Evolutionary conservation across 192 early-diverging fungal genomes (phyloP).

Genomic region (Allomyces macrogynus): DNA sequence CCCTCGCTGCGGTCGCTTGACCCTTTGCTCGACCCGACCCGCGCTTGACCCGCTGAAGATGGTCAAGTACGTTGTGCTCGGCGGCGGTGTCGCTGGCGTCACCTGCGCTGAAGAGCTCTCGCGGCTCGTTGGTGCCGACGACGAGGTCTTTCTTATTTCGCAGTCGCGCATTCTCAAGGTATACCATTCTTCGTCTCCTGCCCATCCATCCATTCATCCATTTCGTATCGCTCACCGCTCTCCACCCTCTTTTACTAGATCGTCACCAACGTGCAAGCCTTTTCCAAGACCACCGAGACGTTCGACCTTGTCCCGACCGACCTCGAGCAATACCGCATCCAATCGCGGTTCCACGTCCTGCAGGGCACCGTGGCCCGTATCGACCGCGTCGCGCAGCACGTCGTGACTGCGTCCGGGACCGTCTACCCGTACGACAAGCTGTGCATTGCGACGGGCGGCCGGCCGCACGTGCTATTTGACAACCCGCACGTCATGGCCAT

Average conservation of each 20-base stretch:
- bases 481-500: background rate
- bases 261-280: background rate
- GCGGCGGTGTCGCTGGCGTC: background rate
- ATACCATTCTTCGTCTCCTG: too few species aligned
- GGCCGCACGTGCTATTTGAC: background rate
- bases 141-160: background rate
- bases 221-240: too few species aligned
- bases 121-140: background rate
- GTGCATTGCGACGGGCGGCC: background rate
- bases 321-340: background rate
- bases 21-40: too few species aligned
- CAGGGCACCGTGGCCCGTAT: background rate
- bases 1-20: too few species aligned
- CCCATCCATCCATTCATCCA: too few species aligned
- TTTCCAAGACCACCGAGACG: conserved; percentile 1
- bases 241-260: background rate
- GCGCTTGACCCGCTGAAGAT: background rate
- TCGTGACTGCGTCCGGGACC: background rate
- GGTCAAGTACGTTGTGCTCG: background rate
- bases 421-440: background rate
- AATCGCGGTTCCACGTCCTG: background rate
- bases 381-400: background rate
- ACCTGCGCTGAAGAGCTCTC: conserved; percentile 1
- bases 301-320: background rate
- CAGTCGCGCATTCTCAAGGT: background rate